These are phyloP conservation scores for Erodium chrysanthum DNA, from an alignment of 441 rosid genomes.

Conservation along the genomic window DNA sequence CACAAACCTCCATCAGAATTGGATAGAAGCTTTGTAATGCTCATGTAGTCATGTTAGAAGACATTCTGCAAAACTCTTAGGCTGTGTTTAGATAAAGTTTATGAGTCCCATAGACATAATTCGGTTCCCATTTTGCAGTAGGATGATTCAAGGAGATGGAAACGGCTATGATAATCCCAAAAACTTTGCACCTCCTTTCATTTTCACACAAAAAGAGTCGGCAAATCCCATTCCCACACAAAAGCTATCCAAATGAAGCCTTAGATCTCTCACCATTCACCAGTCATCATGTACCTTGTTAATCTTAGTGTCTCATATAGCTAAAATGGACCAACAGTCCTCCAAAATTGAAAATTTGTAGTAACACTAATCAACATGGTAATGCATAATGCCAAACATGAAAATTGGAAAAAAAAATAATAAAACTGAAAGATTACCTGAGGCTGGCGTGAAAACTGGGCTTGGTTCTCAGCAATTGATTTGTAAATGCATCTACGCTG, in stretches of 20 bases:
- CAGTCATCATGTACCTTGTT: background rate
- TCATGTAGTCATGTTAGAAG: background rate
- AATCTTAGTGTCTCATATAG: background rate
- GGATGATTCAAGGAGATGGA: background rate
- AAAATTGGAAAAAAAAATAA: background rate
- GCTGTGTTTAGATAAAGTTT: background rate
- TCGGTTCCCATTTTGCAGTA: background rate
- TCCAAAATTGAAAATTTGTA: conserved; percentile 15
- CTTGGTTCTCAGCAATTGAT: conserved; percentile 34
- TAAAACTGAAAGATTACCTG: conserved; percentile 25
- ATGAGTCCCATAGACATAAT: background rate
- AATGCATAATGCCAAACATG: background rate
- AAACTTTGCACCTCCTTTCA: background rate
- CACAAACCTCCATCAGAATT: background rate
- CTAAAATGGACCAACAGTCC: background rate
- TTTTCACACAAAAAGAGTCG: background rate
- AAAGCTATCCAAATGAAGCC: background rate
- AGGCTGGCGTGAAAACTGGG: conserved; percentile 25
- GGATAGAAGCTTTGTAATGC: background rate
- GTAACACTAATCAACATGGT: background rate
- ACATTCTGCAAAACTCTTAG: background rate
- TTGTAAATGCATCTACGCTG: conserved; percentile 52
- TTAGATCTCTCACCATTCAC: background rate
- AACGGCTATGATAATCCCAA: background rate
- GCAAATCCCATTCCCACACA: background rate